phyloP scores from a whole-genome alignment of 202 grass and related monocot species.

The Zoysia matrella region DNA sequence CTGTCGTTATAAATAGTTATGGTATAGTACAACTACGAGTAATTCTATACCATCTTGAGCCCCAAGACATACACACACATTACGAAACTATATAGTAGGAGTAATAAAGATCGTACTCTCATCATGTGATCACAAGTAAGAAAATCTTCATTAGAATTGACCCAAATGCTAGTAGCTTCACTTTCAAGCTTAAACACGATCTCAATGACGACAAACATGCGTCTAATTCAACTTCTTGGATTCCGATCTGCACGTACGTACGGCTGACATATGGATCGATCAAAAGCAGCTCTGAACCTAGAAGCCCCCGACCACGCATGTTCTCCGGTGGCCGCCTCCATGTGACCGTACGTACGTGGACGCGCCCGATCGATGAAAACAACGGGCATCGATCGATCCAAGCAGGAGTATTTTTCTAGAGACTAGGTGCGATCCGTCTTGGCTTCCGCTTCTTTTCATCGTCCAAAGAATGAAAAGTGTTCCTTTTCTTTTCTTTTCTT shows the following conservation, averaged over 20 bases:
- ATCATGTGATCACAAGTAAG: background rate
- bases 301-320: background rate
- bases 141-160: background rate
- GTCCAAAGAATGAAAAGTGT: background rate
- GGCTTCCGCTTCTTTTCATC: slow-evolving; percentile 27
- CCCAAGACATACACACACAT: slow-evolving; percentile 1
- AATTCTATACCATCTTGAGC: slow-evolving; percentile 1
- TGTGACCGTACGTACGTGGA: background rate
- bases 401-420: background rate
- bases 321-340: slow-evolving; percentile 15
- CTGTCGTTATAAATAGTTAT: too few relatives aligned
- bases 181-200: background rate
- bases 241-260: background rate
- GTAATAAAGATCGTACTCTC: background rate
- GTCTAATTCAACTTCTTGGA: background rate
- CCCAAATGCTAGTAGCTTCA: background rate
- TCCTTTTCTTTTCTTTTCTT: background rate
- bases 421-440: slow-evolving; percentile 36
- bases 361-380: background rate
- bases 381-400: background rate
- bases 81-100: background rate
- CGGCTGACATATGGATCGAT: background rate
- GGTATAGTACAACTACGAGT: too few relatives aligned
- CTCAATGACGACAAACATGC: background rate
- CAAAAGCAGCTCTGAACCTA: background rate